These are phyloP conservation scores for Cladosporium oxysporum DNA, from an alignment of 2,329 filamentous ascomycete genomes.

Conservation along the genomic window DNA sequence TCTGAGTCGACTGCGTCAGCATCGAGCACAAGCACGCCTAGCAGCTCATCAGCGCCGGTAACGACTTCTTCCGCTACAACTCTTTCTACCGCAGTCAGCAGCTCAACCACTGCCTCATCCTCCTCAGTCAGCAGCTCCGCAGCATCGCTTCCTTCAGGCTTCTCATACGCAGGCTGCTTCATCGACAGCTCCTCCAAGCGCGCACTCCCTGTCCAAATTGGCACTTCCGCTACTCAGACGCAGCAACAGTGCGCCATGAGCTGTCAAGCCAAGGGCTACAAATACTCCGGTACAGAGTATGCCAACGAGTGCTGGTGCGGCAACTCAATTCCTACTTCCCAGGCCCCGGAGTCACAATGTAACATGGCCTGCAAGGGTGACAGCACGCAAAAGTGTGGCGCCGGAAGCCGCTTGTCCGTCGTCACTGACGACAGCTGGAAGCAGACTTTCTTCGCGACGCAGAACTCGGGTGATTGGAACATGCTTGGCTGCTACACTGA, in stretches of 20 bases:
- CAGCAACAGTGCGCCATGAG: conserved; percentile 29
- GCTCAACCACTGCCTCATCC: neutral
- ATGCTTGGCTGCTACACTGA: conserved; percentile 33
- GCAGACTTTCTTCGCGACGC: conserved; percentile 30
- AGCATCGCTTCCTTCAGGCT: conserved; percentile 24
- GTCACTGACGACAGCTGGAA: conserved; percentile 29
- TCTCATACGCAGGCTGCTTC: conserved; percentile 34
- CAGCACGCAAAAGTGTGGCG: conserved; percentile 35
- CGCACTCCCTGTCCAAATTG: conserved; percentile 26
- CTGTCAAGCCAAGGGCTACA: conserved; percentile 31
- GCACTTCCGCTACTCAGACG: conserved; percentile 27
- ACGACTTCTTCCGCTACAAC: neutral
- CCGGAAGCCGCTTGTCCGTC: conserved; percentile 29
- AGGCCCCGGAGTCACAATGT: conserved; percentile 24
- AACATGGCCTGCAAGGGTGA: conserved; percentile 34
- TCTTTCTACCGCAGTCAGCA: conserved; percentile 7
- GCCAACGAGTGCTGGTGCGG: conserved; percentile 37
- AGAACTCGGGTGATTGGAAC: conserved; percentile 29
- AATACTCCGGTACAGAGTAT: conserved; percentile 40
- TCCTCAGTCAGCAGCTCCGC: conserved; percentile 14
- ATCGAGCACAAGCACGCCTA: conserved; percentile 3
- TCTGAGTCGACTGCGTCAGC: conserved; percentile 7
- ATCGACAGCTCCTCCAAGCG: conserved; percentile 29
- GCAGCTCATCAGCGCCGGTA: neutral
- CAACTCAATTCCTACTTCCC: conserved; percentile 23